Evolutionary conservation across 2,329 filamentous ascomycete species (phyloP).

Genomic region (Penicillium verrucosum): DNA sequence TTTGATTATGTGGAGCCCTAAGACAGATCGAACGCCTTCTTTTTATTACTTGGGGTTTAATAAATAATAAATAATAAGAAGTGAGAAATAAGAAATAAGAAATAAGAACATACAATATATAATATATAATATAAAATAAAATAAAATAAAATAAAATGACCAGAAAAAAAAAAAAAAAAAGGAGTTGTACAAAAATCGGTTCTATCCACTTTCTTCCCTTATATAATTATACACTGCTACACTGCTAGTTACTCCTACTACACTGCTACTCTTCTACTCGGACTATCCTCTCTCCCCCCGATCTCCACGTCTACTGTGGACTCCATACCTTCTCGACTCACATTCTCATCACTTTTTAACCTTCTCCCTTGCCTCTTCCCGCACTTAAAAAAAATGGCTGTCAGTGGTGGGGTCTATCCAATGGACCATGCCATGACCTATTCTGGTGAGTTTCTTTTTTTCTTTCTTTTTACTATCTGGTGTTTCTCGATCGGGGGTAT

Average conservation of each 20-base stretch:
- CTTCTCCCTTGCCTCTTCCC: constrained; percentile 18
- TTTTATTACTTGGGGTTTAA: no score
- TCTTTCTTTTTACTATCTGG: no score
- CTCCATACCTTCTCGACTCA: background rate
- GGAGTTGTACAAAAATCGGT: background rate
- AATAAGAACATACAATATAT: no score
- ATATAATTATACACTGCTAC: no score
- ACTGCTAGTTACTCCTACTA: no score
- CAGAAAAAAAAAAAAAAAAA: background rate
- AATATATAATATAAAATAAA: no score
- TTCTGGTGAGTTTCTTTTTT: constrained; percentile 16
- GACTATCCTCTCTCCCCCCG: no score
- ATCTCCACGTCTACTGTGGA: background rate
- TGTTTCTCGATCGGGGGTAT: background rate
- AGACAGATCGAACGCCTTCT: constrained; percentile 4
- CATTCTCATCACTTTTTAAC: constrained; percentile 1
- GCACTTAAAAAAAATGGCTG: constrained; percentile 21
- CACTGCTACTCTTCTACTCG: no score
- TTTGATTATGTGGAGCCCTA: background rate
- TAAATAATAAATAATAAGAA: background rate
- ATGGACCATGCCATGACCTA: constrained; percentile 24
- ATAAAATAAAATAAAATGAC: background rate
- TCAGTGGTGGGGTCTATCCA: constrained; percentile 27
- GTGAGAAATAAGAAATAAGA: no score
- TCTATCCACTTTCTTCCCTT: background rate